Base-by-base conservation (phyloP, 805 yeast genomes). In the Starmerella floris region DNA sequence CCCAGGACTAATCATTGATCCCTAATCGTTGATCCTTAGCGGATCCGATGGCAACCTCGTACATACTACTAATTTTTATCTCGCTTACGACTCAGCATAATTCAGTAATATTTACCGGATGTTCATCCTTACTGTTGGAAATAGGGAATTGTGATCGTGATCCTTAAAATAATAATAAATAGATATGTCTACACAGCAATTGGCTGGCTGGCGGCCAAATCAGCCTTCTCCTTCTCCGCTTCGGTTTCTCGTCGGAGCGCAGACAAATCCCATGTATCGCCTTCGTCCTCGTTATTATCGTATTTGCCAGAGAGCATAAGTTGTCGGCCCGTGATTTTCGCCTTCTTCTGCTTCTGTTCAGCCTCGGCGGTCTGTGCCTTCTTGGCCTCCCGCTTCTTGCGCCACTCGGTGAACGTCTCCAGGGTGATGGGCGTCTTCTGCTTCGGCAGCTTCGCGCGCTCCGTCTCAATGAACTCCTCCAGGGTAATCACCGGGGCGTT, bases 391-490 rank as follows among this genome's bases (percentile, higher is more conserved):
- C 84, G 85, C 47, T 75, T 73, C 51, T 64, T 59, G 64, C 87
- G 85, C 97, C 98, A 91, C 56, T 72, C 72, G 26, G 70, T 70
- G 61, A 91, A 91, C 15, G 87, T 61, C 45, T 79, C 85, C 22
- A 75, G 65, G 1, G 93, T 87, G 49, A 93, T 84, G 26, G 96
- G 96, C 1, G 96, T 88, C 41, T 60, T 56, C 27, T 69, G 70
- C 60, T 69, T 71, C 55, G 93, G 94, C 58, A 91, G 68, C 60
- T 76, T 77, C 49, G 75, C 79, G 65, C 96, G 79, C 64, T 87
- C 98, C 44, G 88, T 76, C 60, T 93, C 98, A 51, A 91, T 73
- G 60, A 91, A 91, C 49, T 93, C 98, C 63, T 91, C 99, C 56
- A 91, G 69, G 1, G 97, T 83, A 56, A 93, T 82, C 68, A 80